Conservation (phyloP, 108 stramenopile species). For the Aurantiochytrium sp. region DNA sequence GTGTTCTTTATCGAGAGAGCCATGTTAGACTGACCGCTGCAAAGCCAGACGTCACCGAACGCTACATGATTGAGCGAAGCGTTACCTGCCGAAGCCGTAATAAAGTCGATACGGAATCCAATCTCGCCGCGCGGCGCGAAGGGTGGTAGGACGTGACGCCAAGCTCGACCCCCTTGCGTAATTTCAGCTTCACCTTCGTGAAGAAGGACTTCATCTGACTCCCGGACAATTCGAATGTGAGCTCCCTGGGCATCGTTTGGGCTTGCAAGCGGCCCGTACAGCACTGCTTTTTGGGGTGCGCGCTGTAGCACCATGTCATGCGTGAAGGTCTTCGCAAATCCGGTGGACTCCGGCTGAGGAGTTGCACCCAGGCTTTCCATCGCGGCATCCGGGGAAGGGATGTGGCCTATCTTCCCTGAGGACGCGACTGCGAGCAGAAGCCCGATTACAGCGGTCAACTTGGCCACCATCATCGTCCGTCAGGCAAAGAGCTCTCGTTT, state of each 20-base stretch:
- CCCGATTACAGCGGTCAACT: too few species aligned
- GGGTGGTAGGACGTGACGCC: neutral
- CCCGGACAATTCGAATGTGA: neutral
- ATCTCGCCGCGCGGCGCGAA: neutral
- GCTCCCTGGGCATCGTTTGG: too few species aligned
- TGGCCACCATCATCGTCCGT: too few species aligned
- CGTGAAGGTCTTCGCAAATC: neutral
- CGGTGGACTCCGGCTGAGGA: too few species aligned
- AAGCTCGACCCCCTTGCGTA: neutral
- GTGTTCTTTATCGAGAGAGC: neutral
- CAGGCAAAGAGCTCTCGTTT: too few species aligned
- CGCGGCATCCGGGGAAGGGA: too few species aligned
- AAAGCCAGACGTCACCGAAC: constrained; percentile 25
- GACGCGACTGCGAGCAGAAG: too few species aligned
- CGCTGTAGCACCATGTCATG: neutral
- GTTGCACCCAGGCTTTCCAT: too few species aligned
- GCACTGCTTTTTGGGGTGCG: neutral
- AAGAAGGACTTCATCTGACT: neutral
- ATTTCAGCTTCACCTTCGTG: neutral
- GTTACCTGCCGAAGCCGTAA: neutral
- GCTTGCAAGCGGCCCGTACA: neutral
- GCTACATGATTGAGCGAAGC: neutral
- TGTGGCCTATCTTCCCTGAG: too few species aligned
- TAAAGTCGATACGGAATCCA: neutral
- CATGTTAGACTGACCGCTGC: constrained; percentile 31